Evolutionary conservation across 2,329 filamentous ascomycete species (phyloP), one percentile per base, ranked within the genome.

Genomic region (Pyricularia grisea): DNA sequence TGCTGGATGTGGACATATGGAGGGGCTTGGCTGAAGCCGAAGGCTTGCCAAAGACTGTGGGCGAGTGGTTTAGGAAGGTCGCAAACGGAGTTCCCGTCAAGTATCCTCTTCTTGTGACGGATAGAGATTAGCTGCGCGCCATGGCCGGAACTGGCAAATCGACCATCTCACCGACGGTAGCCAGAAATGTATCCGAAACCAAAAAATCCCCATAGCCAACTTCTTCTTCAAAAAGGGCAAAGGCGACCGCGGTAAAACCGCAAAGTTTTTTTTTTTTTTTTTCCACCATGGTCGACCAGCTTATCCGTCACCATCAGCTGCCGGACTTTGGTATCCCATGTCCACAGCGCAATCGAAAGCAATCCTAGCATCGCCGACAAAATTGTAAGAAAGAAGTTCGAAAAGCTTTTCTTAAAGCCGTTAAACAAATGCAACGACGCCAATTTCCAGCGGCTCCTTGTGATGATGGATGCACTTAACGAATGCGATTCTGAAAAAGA

Each of bases 151-250:
- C 30, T 28, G 61, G 61, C 25, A 65, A 65, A 33, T 66, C 65
- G 30, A 66, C 65, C 65, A 66, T 66, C 23, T 66, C 30, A 28
- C 30, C 33, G 23, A 66, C 65, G 33, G 65, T 66, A 33, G 65
- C 65, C 20, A 66, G 33, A 36, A 36, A 50, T 33, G 14, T 66
- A 25, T 50, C 30, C 33, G 65, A 33, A 33, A n/a, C 30, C 23
- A n/a, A n/a, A n/a, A 50, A 42, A 33, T 66, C n/a, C 65, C 33
- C 61, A 76, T 74, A 25, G 77, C 77, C 2, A 80, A 76, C 70
- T 83, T 84, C 71, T 82, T 83, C 73, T 84, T 84, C 73, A 81
- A 81, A 68, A 78, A 75, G 70, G 80, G 78, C 0, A 79, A 81
- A 66, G 73, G 72, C 3, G 79, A 82, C 70, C 76, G 78, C 30